These are phyloP conservation scores for Marasmius oreades DNA, from an alignment of 1,284 basidiomycete species.

Conservation along the genomic window DNA sequence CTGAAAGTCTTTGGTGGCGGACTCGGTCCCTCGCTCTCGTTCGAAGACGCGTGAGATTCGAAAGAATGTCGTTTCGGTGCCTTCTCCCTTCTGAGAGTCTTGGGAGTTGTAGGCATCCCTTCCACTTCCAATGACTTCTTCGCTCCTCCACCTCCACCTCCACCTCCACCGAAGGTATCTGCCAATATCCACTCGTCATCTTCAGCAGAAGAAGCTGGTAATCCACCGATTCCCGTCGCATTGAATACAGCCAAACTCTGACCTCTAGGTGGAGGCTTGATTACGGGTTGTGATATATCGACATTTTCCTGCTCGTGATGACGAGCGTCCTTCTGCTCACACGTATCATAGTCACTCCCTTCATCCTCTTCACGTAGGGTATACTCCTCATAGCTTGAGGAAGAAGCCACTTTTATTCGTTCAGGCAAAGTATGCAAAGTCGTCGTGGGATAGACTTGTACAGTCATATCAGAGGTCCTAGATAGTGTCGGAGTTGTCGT, in stretches of 20 bases:
- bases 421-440: background rate
- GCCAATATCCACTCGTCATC: background rate
- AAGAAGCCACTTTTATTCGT: background rate
- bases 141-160: background rate
- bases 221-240: background rate
- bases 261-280: background rate
- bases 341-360: background rate
- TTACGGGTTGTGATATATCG: background rate
- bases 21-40: conserved; percentile 27
- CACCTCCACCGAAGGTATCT: background rate
- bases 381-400: background rate
- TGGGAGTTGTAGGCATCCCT: background rate
- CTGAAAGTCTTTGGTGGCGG: conserved; percentile 39
- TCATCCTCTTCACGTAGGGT: background rate
- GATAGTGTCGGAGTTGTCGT: conserved; percentile 8
- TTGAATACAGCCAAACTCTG: background rate
- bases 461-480: conserved; percentile 3
- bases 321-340: background rate
- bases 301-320: background rate
- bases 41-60: conserved; percentile 5
- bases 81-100: conserved; percentile 1
- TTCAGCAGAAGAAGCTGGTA: background rate
- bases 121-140: background rate
- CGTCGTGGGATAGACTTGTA: background rate
- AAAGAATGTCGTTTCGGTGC: conserved; percentile 5